Percentiles rank a stretch among this genome's conserved stretches.
phyloP scores from a whole-genome alignment of 169 alveolate species.

The Eimeria acervulina region DNA sequence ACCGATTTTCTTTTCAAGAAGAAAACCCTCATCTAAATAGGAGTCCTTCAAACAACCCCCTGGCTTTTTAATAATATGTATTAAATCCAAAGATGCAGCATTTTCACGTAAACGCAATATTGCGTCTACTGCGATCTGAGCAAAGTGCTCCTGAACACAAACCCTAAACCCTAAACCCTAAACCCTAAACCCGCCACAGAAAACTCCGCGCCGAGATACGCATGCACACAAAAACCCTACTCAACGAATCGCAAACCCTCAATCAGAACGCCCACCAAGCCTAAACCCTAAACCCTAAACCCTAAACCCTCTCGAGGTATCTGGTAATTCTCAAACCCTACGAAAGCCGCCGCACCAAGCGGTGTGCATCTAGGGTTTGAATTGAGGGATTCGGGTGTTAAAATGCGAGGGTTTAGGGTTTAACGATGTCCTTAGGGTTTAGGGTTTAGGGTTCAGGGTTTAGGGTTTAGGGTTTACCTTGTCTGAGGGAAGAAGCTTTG shows the following conservation, averaged over 20 bases:
- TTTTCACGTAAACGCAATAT: constrained; percentile 96
- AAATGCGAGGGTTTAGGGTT: not conserved
- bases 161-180: constrained; percentile 27
- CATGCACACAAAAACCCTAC: too few relatives aligned
- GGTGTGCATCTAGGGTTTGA: too few relatives aligned
- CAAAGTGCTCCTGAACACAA: constrained; percentile 91
- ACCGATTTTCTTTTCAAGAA: constrained; percentile 98
- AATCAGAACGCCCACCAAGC: not conserved
- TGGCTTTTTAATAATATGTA: constrained; percentile 96
- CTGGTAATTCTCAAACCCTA: too few relatives aligned
- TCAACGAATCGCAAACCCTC: constrained; percentile 10
- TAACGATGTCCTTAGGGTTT: not conserved
- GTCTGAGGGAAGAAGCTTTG: constrained; percentile 97
- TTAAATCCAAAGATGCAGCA: constrained; percentile 85
- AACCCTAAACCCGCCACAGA: too few relatives aligned
- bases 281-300: constrained; percentile 25
- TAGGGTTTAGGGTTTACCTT: constrained; percentile 88
- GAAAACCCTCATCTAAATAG: constrained; percentile 99
- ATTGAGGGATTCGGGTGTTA: too few relatives aligned
- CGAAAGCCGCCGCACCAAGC: too few relatives aligned
- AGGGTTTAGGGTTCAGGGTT: constrained; percentile 23
- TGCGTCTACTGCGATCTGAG: constrained; percentile 98
- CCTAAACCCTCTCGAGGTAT: too few relatives aligned
- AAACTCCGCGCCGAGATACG: too few relatives aligned
- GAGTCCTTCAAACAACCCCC: constrained; percentile 99